Base-by-base conservation (phyloP, 345 rosid species). In the Eucalyptus fibrosa region DNA sequence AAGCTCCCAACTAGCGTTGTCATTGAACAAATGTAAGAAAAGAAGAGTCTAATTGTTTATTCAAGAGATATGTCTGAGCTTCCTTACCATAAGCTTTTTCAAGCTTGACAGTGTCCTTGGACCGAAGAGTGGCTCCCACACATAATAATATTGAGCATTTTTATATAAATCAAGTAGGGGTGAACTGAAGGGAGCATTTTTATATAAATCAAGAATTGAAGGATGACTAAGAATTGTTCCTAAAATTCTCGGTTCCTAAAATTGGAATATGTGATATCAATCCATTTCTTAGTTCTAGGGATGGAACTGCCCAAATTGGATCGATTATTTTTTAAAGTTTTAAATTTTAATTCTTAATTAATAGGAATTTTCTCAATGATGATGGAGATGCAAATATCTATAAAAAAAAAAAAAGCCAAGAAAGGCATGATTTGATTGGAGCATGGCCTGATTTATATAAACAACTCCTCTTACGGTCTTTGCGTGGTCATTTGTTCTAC, bases 251-350 rank as follows among this genome's bases (percentile, higher is more conserved):
- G n/a, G 23, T 51, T 51, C 23, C 56, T 51, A 51, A 51, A 50
- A 14, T 50, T 50, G 55, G 9, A 51, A 51, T 51, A 1, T 0
- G 23, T 55, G 26, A 55, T 55, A 55, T 55, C 0, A 1, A 1
- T 55, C 60, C 0, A 23, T 1, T 59, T 26, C 1, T 7, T 3
- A 0, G 3, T 59, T 59, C 65, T 26, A 59, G 3, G 14, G 65
- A 59, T 59, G n/a, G n/a, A 59, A 26, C 0, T 1, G 2, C 0
- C n/a, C 0, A 12, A 0, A 60, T 0, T 12, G 1, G 15, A 5
- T 28, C 7, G 0, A 12, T 11, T 59, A 12, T 60, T 24, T 60
- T 24, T 59, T 26, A 26, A 24, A 26, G 0, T 59, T 59, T 59
- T 6, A 59, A 60, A 26, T 12, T 24, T 59, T 18, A 60, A 5